Evolutionary conservation across 257 asterid species (phyloP).

Genomic region (Craterostigma plantagineum): DNA sequence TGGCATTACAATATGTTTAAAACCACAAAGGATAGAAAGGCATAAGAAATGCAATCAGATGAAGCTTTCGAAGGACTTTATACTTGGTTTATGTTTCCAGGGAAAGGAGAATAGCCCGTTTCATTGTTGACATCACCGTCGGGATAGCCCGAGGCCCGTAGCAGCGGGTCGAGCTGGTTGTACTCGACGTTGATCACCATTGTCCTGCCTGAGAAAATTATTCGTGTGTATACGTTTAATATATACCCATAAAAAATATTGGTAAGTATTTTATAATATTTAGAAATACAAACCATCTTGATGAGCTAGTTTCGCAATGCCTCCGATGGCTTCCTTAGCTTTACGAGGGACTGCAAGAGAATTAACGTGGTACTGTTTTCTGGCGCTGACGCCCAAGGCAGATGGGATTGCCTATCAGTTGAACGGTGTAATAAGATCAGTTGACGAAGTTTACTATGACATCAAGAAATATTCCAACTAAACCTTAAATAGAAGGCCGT

Average conservation of each 20-base stretch:
- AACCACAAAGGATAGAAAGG: no score
- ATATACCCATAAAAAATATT: background rate
- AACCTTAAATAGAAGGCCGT: constrained; percentile 97
- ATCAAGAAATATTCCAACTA: constrained; percentile 9
- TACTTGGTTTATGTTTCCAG: constrained; percentile 99
- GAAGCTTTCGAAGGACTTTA: constrained; percentile 6
- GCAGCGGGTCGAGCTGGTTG: constrained; percentile 97
- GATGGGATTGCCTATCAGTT: constrained; percentile 74
- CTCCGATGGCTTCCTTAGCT: constrained; percentile 99
- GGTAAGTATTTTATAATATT: background rate
- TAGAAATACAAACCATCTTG: constrained; percentile 48
- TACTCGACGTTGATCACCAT: constrained; percentile 99
- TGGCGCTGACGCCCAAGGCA: constrained; percentile 80
- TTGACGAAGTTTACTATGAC: background rate
- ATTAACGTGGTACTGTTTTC: constrained; percentile 76
- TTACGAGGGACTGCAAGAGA: constrained; percentile 98
- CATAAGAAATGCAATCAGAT: constrained; percentile 8
- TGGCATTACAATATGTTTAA: no score
- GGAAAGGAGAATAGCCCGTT: constrained; percentile 95
- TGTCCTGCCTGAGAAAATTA: constrained; percentile 47
- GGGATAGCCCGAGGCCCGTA: constrained; percentile 81
- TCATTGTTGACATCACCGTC: constrained; percentile 91
- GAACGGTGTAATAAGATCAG: constrained; percentile 4
- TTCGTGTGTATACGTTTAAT: background rate
- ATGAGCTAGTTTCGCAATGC: constrained; percentile 84